Base-by-base conservation (phyloP, 352 stramenopile species). In the Globisporangium radiosum region DNA sequence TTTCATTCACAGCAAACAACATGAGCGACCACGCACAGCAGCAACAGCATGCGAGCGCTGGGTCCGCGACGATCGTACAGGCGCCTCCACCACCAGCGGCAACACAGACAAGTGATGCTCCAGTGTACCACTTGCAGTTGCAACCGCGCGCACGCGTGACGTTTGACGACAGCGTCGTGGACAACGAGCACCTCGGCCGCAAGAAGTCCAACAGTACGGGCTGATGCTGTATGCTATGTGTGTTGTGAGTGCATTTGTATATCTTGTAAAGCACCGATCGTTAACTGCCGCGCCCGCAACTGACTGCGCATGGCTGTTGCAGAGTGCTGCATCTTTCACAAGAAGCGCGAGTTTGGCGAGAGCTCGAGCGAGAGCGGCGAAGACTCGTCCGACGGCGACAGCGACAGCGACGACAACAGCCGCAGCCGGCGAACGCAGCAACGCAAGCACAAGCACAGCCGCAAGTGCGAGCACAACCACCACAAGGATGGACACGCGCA, bases 301-400 rank as follows among this genome's bases (percentile, higher is more conserved):
- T 33, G 25, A 33, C 25, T 3, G 25, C 25, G 0, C 25, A 9
- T 43, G 13, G 13, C 51, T 40, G n/a, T 14, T 1, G 7, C 52
- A 95, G 85, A 92, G 62, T 97, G 91, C 75, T 97, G 91, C 66
- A 88, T 97, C 48, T 97, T 96, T 69, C 89, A 97, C 82, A 97
- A 97, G 74, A 92, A 90, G 59, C 79, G 86, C 50, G 73, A 86
- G 50, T 97, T 97, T 62, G 89, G 85, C 17, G 89, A 96, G 69
- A 97, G 87, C 70, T 96, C 87, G 37, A 96, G 88, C 51, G 90
- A 97, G 66, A 97, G 88, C 59, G 81, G 79, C 19, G 86, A 89
- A 45, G 85, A 93, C 59, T 90, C 81, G 50, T 83, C 88, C 56
- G 76, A 75, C 52, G 52, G 42, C 55, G 44, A 75, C 52, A 54